Evolutionary conservation across 331 rosid genomes (phyloP).

Genomic region (Rhamnella rubrinervis): DNA sequence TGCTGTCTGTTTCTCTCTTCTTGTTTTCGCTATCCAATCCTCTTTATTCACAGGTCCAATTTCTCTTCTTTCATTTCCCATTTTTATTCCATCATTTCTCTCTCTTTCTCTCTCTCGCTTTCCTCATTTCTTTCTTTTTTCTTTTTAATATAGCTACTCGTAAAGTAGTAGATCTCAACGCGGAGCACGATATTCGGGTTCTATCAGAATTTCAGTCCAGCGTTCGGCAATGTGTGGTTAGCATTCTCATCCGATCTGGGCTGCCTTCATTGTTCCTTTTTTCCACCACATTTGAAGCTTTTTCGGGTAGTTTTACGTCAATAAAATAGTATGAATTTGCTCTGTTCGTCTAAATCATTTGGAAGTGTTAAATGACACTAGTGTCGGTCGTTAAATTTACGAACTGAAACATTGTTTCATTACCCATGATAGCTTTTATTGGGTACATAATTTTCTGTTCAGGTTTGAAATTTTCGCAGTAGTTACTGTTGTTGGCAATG

Average conservation of each 20-base stretch:
- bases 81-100: not conserved
- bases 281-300: not conserved
- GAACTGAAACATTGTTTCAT: no score
- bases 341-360: no score
- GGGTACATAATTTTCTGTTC: no score
- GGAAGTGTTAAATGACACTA: no score
- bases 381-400: no score
- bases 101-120: not conserved
- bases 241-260: constrained; percentile 12
- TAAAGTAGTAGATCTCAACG: constrained; percentile 45
- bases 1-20: constrained; percentile 64
- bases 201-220: constrained; percentile 66
- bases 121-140: not conserved
- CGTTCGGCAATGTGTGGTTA: constrained; percentile 89
- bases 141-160: constrained; percentile 34
- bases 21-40: constrained; percentile 75
- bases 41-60: constrained; percentile 60
- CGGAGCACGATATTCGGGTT: constrained; percentile 34
- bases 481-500: no score
- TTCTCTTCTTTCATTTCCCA: not conserved
- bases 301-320: not conserved
- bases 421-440: no score
- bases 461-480: no score
- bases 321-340: no score
- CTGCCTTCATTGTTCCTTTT: not conserved